Percentiles rank a stretch among this genome's conserved stretches.
These are phyloP conservation scores for Pinguiococcus pyrenoidosus DNA, from an alignment of 108 stramenopile genomes.

Conservation along the genomic window DNA sequence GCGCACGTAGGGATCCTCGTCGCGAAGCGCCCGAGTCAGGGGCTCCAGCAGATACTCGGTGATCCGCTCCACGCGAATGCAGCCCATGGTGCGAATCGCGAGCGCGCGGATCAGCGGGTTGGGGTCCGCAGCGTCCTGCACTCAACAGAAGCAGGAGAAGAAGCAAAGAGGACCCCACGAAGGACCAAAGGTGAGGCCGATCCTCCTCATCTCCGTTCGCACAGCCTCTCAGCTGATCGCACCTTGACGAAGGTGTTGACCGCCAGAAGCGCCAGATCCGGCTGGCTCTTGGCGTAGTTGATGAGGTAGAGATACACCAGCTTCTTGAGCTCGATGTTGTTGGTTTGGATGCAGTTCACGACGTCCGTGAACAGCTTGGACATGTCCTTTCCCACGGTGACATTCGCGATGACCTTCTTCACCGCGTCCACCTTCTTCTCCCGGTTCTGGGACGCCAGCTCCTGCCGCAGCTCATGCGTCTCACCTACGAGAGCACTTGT, in stretches of 20 bases:
- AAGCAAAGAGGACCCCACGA: too few species aligned
- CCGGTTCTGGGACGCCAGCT: slow-evolving; percentile 80
- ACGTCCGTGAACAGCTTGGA: slow-evolving; percentile 92
- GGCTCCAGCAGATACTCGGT: slow-evolving; percentile 98
- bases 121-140: slow-evolving; percentile 67
- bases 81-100: slow-evolving; percentile 98
- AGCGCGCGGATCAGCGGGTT: slow-evolving; percentile 98
- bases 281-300: slow-evolving; percentile 98
- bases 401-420: slow-evolving; percentile 95
- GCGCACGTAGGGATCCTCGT: slow-evolving; percentile 80
- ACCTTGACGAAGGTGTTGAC: slow-evolving; percentile 99
- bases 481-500: too few species aligned
- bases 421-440: slow-evolving; percentile 91
- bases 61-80: slow-evolving; percentile 96
- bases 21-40: slow-evolving; percentile 67
- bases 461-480: slow-evolving; percentile 90
- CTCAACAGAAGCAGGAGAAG: too few species aligned
- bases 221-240: slow-evolving; percentile 5
- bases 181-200: too few species aligned
- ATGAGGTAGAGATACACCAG: slow-evolving; percentile 97
- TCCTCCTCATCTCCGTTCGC: too few species aligned
- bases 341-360: slow-evolving; percentile 97
- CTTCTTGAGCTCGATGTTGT: slow-evolving; percentile 46
- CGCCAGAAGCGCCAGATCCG: slow-evolving; percentile 92
- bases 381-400: slow-evolving; percentile 99